Evolutionary conservation across 2,329 filamentous ascomycete species (phyloP).

Genomic region (Aspergillus sp.): DNA sequence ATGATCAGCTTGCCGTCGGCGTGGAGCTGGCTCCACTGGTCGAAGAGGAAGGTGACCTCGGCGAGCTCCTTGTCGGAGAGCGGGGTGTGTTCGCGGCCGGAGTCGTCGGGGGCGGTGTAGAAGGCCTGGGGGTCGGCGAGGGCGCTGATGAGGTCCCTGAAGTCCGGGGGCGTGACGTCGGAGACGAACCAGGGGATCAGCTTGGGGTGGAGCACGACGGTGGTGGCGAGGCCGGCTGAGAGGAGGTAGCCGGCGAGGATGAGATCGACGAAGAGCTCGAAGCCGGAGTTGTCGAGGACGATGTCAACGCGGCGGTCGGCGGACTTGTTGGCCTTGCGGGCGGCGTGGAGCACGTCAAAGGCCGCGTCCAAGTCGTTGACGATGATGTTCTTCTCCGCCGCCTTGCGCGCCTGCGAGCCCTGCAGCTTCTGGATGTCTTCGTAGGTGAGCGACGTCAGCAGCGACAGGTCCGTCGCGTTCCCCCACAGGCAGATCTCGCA

Average conservation of each 20-base stretch:
- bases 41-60: slow-evolving; percentile 74
- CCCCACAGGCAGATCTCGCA: slow-evolving; percentile 97
- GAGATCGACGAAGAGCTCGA: slow-evolving; percentile 94
- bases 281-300: slow-evolving; percentile 94
- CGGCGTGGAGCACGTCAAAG: slow-evolving; percentile 66
- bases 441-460: slow-evolving; percentile 85
- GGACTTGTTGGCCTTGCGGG: slow-evolving; percentile 60
- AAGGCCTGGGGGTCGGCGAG: slow-evolving; percentile 76
- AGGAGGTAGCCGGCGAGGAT: slow-evolving; percentile 89
- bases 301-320: slow-evolving; percentile 80
- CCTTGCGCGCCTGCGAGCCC: slow-evolving; percentile 80
- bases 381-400: slow-evolving; percentile 86
- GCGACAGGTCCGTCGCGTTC: slow-evolving; percentile 90
- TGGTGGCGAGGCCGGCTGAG: slow-evolving; percentile 78
- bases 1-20: slow-evolving; percentile 80
- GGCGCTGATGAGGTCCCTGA: slow-evolving; percentile 74
- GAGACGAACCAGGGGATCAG: slow-evolving; percentile 98
- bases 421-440: slow-evolving; percentile 97
- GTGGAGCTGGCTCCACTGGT: slow-evolving; percentile 77
- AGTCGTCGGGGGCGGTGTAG: slow-evolving; percentile 71
- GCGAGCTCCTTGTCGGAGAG: slow-evolving; percentile 66
- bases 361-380: slow-evolving; percentile 77
- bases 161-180: slow-evolving; percentile 85
- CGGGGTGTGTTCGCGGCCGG: slow-evolving; percentile 56
- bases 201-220: slow-evolving; percentile 87